Evolutionary conservation across 345 rosid genomes (phyloP).

Genomic region (Hypericum perforatum): DNA sequence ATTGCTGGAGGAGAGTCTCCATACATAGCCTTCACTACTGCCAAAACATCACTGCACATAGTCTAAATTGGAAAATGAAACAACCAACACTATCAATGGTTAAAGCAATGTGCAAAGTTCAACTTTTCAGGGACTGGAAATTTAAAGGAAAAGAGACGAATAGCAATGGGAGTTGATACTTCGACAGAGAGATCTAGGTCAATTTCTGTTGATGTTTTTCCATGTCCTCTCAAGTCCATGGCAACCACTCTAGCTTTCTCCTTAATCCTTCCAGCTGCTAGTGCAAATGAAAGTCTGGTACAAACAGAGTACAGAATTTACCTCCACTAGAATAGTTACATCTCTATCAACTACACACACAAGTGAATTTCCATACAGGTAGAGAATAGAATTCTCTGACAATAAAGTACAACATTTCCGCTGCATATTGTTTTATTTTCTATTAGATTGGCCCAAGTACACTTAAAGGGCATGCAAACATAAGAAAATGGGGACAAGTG

Average conservation of each 20-base stretch:
- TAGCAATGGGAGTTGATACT: conserved; percentile 23
- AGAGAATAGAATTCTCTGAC: too few relatives aligned
- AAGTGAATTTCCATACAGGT: too few relatives aligned
- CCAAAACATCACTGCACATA: conserved; percentile 77
- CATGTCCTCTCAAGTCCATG: conserved; percentile 95
- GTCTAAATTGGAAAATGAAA: conserved; percentile 38
- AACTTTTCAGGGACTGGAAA: background rate
- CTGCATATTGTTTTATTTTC: too few relatives aligned
- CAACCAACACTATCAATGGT: background rate
- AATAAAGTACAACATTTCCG: too few relatives aligned
- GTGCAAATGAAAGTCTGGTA: conserved; percentile 73
- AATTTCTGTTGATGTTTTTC: conserved; percentile 65
- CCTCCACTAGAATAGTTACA: background rate
- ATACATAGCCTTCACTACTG: conserved; percentile 69
- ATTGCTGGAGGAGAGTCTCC: conserved; percentile 88
- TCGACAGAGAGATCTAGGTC: conserved; percentile 83
- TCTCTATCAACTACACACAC: too few relatives aligned
- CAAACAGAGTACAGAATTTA: conserved; percentile 8
- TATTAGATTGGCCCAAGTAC: too few relatives aligned
- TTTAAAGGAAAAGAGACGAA: too few relatives aligned
- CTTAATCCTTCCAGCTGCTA: conserved; percentile 68
- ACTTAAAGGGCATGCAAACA: too few relatives aligned
- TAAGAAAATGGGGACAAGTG: too few relatives aligned
- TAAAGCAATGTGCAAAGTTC: background rate
- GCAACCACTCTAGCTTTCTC: conserved; percentile 83